Evolutionary conservation across 176 grass and related monocot species (phyloP), one percentile per base, ranked within the genome.

Genomic region (Aegilops speltoides): DNA sequence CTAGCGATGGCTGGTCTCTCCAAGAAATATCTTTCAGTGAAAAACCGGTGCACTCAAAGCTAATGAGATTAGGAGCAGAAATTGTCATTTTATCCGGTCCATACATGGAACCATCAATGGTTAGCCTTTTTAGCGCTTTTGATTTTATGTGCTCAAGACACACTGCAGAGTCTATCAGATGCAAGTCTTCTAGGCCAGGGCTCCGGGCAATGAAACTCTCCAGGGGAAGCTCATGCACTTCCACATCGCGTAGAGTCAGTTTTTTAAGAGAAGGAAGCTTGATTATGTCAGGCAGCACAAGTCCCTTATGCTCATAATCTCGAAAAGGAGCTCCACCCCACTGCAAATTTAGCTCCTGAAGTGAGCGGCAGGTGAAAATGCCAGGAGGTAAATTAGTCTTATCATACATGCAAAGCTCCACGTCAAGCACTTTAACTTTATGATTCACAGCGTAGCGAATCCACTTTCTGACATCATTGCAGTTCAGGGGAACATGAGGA

Each of bases 311-410:
- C 19, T 81, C 85, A 11, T 23, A 33, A 8, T 87, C 78, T 48
- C 23, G 28, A 8, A 81, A 24, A 74, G 65, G 76, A 79, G 84
- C 37, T 50, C 32, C 36, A 64, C 78, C 57, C 67, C 72, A 73
- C 78, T 60, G 64, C 64, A 88, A 83, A 88, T 46, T 88, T 46
- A 88, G 73, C 73, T 83, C 80, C 36, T 83, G 5, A 41, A 88
- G 72, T 20, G 72, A 78, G 64, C 13, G 63, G 52, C 72, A 83
- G 9, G 86, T 83, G 80, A 83, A 88, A 83, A 88, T 78, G 80
- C 73, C 57, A 83, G 24, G 64, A 83, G 80, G 86, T 19, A 83
- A 59, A 43, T 19, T 0, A 20, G 60, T 33, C 64, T 77, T 56
- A 54, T 88, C 73, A 5, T 78, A 83, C 4, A 10, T 2, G 33